These are phyloP conservation scores for Vigna mungo DNA, from an alignment of 306 rosid genomes.

Conservation along the genomic window DNA sequence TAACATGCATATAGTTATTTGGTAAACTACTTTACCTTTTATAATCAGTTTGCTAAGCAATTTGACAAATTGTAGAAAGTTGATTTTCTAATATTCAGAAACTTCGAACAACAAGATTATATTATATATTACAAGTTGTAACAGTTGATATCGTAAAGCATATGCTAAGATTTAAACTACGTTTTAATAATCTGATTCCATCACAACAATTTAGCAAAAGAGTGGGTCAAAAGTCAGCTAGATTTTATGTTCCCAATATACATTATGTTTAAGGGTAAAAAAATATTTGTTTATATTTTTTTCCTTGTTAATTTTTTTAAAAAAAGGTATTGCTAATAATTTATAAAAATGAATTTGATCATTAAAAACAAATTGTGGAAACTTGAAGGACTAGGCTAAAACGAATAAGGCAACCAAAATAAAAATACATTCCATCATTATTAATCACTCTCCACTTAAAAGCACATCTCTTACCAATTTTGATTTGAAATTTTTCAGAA, in stretches of 20 bases:
- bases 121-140: background rate
- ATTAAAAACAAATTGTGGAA: too few relatives aligned
- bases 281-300: background rate
- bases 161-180: background rate
- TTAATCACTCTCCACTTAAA: too few relatives aligned
- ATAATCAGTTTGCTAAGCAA: background rate
- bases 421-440: too few relatives aligned
- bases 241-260: background rate
- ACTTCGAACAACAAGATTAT: background rate
- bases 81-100: background rate
- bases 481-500: too few relatives aligned
- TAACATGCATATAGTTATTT: background rate
- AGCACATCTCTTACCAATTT: too few relatives aligned
- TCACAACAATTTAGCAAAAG: slow-evolving; percentile 1
- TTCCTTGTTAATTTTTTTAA: background rate
- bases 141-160: background rate
- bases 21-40: background rate
- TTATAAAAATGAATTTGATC: background rate
- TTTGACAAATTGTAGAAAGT: background rate
- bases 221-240: background rate
- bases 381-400: too few relatives aligned
- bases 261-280: background rate
- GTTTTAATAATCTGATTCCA: background rate
- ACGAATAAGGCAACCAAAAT: too few relatives aligned
- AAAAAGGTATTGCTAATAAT: background rate